These are phyloP conservation scores for Agastache rugosa DNA, from an alignment of 257 asterid genomes.

Conservation along the genomic window DNA sequence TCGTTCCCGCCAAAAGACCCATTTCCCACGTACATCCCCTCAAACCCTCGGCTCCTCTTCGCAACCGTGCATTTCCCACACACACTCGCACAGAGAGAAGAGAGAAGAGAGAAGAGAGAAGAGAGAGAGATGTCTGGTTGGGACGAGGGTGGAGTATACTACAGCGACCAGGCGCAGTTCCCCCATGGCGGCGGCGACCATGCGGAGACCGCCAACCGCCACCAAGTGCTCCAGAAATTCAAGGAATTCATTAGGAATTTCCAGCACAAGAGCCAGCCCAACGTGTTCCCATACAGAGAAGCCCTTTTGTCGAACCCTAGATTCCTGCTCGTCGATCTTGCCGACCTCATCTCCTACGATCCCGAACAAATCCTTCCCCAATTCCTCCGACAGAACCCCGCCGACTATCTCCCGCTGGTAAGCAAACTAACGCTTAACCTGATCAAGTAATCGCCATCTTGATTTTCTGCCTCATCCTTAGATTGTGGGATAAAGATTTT, in stretches of 20 bases:
- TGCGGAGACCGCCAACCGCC: conserved; percentile 63
- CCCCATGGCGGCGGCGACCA: conserved; percentile 70
- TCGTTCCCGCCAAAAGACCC: conserved; percentile 70
- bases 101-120: conserved; percentile 37
- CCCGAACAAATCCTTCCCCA: conserved; percentile 81
- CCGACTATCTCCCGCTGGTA: conserved; percentile 92
- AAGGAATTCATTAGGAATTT: conserved; percentile 90
- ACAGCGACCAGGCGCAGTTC: conserved; percentile 95
- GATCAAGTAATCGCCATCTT: not conserved
- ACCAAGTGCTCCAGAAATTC: conserved; percentile 77
- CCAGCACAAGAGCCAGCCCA: conserved; percentile 78
- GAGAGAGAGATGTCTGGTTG: conserved; percentile 72
- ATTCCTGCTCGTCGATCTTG: conserved; percentile 66
- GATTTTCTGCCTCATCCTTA: too few relatives aligned
- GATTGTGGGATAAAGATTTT: too few relatives aligned
- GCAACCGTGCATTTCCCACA: conserved; percentile 12
- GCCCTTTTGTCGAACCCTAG: conserved; percentile 78
- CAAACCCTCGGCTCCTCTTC: conserved; percentile 29
- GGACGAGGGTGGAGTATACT: conserved; percentile 91
- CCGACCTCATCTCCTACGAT: conserved; percentile 90
- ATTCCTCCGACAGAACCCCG: conserved; percentile 84
- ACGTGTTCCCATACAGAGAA: conserved; percentile 89
- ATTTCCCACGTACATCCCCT: conserved; percentile 5
- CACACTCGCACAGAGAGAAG: not conserved
- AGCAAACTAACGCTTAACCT: conserved; percentile 9